Conservation (phyloP, 306 rosid genomes). For the Hippophae gyantsensis region DNA sequence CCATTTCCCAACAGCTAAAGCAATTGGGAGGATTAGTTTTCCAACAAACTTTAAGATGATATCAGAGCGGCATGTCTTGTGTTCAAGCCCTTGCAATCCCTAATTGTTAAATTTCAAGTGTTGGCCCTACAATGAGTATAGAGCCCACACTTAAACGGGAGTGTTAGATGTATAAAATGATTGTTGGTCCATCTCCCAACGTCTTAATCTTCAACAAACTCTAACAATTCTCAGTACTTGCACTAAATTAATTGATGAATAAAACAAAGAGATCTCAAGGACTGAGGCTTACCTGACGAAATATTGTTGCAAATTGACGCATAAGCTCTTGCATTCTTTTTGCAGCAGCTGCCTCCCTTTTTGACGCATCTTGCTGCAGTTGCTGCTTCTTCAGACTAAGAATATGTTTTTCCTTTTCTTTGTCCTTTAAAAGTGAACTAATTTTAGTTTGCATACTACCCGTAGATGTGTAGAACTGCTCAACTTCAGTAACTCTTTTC, state of each 20-base stretch:
- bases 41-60: no score
- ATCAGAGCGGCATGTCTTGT: no score
- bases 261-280: neutral
- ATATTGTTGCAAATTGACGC: slow-evolving; percentile 63
- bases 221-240: neutral
- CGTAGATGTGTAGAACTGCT: slow-evolving; percentile 38
- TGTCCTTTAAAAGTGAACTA: slow-evolving; percentile 49
- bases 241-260: neutral
- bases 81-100: no score
- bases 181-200: no score
- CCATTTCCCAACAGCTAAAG: no score
- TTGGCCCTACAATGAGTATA: no score
- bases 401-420: slow-evolving; percentile 53
- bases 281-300: slow-evolving; percentile 48
- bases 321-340: slow-evolving; percentile 87
- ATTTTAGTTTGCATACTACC: slow-evolving; percentile 48
- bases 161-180: no score
- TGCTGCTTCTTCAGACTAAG: slow-evolving; percentile 58
- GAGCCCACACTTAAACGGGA: no score
- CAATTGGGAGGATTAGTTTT: no score
- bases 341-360: slow-evolving; percentile 60
- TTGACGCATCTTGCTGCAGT: slow-evolving; percentile 68
- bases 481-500: slow-evolving; percentile 55
- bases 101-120: no score
- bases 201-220: no score